These are phyloP conservation scores for Microcyclospora tardicrescens DNA, from an alignment of 2,329 filamentous ascomycete species.

Conservation along the genomic window DNA sequence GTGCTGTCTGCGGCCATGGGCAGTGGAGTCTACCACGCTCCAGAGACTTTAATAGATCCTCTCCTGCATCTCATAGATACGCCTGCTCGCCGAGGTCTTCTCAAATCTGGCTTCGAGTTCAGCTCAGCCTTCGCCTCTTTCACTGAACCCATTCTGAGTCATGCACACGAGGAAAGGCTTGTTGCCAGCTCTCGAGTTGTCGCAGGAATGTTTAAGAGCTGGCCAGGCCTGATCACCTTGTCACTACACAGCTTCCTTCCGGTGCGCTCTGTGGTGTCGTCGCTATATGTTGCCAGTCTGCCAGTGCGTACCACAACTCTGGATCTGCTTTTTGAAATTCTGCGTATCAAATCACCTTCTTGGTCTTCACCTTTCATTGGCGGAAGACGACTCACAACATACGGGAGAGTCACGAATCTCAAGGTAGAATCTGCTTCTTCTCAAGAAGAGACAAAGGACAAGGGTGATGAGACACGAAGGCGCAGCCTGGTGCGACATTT, in stretches of 20 bases:
- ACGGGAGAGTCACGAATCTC: slow-evolving; percentile 82
- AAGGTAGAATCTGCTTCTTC: slow-evolving; percentile 45
- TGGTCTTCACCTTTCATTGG: slow-evolving; percentile 96
- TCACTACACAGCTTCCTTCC: slow-evolving; percentile 81
- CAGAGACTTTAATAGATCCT: slow-evolving; percentile 75
- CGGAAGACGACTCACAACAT: slow-evolving; percentile 82
- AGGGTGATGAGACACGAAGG: slow-evolving; percentile 51
- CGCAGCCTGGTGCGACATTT: slow-evolving; percentile 85
- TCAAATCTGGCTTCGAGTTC: slow-evolving; percentile 80
- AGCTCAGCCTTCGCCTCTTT: slow-evolving; percentile 81
- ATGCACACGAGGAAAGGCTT: slow-evolving; percentile 49
- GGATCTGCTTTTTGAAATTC: slow-evolving; percentile 68
- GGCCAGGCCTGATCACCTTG: slow-evolving; percentile 80
- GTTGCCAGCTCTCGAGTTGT: slow-evolving; percentile 90
- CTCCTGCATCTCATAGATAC: slow-evolving; percentile 83
- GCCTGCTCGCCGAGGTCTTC: slow-evolving; percentile 63
- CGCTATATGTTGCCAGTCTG: slow-evolving; percentile 45
- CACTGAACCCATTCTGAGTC: slow-evolving; percentile 58
- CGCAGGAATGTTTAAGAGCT: slow-evolving; percentile 77
- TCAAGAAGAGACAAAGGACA: slow-evolving; percentile 43
- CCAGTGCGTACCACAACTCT: slow-evolving; percentile 62
- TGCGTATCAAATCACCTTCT: slow-evolving; percentile 83
- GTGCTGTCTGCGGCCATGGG: slow-evolving; percentile 83
- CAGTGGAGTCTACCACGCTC: slow-evolving; percentile 83
- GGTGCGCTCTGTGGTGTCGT: slow-evolving; percentile 64